A percentile compares a stretch with the other conserved stretches of the same genome.
phyloP scores from a whole-genome alignment of 2,329 filamentous ascomycete genomes.

The Cercospora brassicicola region DNA sequence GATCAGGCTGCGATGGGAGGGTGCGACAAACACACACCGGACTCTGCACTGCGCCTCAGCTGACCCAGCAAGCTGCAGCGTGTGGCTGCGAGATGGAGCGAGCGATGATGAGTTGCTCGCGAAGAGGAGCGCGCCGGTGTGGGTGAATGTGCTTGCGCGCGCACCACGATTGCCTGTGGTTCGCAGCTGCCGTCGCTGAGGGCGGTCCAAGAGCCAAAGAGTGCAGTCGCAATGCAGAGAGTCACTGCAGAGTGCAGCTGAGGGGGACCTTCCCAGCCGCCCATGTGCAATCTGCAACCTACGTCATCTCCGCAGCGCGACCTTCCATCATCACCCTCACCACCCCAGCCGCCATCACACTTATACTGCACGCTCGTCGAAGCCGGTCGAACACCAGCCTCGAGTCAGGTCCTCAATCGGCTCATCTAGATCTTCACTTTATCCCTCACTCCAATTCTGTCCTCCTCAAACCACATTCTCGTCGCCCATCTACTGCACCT shows the following conservation, averaged over 20 bases:
- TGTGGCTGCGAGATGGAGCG: not conserved
- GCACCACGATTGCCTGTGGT: not conserved
- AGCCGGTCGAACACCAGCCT: not conserved
- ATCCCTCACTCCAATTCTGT: not conserved
- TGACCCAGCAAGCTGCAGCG: constrained; percentile 13
- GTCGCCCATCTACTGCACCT: not conserved
- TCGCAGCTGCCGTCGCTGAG: not conserved
- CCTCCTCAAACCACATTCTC: not conserved
- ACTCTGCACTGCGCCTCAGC: constrained; percentile 13
- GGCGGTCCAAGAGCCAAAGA: not conserved
- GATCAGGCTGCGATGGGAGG: constrained; percentile 2
- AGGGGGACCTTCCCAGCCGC: not conserved
- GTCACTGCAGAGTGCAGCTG: not conserved
- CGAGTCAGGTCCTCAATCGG: not conserved
- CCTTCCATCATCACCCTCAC: not conserved
- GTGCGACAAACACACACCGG: constrained; percentile 7
- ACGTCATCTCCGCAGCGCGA: not conserved
- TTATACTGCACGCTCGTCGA: not conserved
- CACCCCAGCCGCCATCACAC: not conserved
- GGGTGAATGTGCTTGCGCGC: not conserved
- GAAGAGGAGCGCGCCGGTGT: not conserved
- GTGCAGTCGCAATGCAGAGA: constrained; percentile 3
- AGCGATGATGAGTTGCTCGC: not conserved
- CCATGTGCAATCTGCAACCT: constrained; percentile 1
- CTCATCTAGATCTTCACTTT: not conserved